phyloP scores from a whole-genome alignment of 1,284 basidiomycete species.

The Leucoagaricus sp. region DNA sequence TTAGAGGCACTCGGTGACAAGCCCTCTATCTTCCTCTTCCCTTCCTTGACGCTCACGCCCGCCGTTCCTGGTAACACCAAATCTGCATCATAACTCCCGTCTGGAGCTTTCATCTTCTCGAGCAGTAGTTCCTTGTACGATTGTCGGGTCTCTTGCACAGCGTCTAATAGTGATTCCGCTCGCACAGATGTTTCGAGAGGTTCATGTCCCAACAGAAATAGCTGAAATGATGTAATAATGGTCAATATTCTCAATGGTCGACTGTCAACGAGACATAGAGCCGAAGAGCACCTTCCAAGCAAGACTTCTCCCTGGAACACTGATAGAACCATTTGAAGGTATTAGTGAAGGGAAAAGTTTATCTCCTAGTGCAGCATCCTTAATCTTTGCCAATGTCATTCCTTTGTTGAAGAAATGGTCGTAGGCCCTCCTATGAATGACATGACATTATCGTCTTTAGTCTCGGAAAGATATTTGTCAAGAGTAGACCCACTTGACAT shows the following conservation, averaged over 20 bases:
- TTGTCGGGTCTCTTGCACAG: conserved; percentile 48
- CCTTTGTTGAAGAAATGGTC: conserved; percentile 60
- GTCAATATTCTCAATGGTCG: neutral
- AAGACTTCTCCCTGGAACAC: conserved; percentile 67
- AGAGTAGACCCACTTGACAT: conserved; percentile 8
- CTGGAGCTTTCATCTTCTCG: conserved; percentile 74
- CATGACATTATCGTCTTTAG: conserved; percentile 1
- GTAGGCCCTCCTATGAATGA: conserved; percentile 52
- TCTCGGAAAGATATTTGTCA: neutral
- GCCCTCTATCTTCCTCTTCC: neutral
- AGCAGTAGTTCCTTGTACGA: conserved; percentile 53
- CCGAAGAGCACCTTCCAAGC: conserved; percentile 79
- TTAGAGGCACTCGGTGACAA: neutral
- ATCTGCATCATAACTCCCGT: conserved; percentile 64
- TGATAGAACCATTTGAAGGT: conserved; percentile 39
- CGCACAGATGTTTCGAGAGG: conserved; percentile 54
- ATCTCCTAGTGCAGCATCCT: conserved; percentile 63
- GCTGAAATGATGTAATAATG: conserved; percentile 32
- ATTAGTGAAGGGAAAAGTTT: conserved; percentile 49
- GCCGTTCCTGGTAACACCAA: conserved; percentile 10
- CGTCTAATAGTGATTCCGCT: conserved; percentile 44
- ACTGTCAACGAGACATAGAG: conserved; percentile 14
- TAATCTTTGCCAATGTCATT: conserved; percentile 58
- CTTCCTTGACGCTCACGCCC: neutral
- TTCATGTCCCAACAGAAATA: conserved; percentile 60